A percentile compares a stretch with the other conserved stretches of the same genome.
Evolutionary conservation across 2,329 filamentous ascomycete species (phyloP).

Genomic region (Diaporthe aspalathi): DNA sequence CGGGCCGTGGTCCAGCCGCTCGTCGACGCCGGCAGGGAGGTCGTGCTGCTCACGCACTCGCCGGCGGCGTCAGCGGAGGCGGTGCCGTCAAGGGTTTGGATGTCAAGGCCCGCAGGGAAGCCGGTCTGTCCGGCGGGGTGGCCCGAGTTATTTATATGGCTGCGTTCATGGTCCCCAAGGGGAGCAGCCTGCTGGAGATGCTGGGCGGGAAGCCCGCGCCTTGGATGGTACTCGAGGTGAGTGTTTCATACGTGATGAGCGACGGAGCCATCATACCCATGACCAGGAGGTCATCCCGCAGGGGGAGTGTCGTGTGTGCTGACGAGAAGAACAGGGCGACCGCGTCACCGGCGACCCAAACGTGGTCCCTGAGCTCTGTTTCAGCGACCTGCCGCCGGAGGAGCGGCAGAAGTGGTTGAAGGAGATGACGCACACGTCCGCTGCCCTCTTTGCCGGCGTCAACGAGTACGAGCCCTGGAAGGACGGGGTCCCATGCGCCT

Average conservation of each 20-base stretch:
- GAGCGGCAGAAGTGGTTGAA: constrained; percentile 33
- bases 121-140: constrained; percentile 51
- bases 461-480: constrained; percentile 40
- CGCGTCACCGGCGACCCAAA: constrained; percentile 34
- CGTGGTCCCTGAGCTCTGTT: constrained; percentile 33
- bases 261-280: not conserved
- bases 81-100: constrained; percentile 52
- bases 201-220: constrained; percentile 37
- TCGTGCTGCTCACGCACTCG: constrained; percentile 56
- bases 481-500: constrained; percentile 36
- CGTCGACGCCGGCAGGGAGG: constrained; percentile 50
- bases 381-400: constrained; percentile 36
- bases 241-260: not conserved
- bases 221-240: constrained; percentile 40
- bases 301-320: not conserved
- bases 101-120: constrained; percentile 47
- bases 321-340: constrained; percentile 33
- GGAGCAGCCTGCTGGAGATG: constrained; percentile 36
- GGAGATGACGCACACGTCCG: constrained; percentile 39
- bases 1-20: constrained; percentile 41
- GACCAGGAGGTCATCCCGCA: not conserved
- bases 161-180: constrained; percentile 48
- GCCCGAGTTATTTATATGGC: constrained; percentile 51
- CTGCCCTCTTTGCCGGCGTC: constrained; percentile 35
- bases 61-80: constrained; percentile 54